Evolutionary conservation across 1,139 yeast species (phyloP), one percentile per base, ranked within the genome.

Genomic region (Lodderomyces elongisporus): DNA sequence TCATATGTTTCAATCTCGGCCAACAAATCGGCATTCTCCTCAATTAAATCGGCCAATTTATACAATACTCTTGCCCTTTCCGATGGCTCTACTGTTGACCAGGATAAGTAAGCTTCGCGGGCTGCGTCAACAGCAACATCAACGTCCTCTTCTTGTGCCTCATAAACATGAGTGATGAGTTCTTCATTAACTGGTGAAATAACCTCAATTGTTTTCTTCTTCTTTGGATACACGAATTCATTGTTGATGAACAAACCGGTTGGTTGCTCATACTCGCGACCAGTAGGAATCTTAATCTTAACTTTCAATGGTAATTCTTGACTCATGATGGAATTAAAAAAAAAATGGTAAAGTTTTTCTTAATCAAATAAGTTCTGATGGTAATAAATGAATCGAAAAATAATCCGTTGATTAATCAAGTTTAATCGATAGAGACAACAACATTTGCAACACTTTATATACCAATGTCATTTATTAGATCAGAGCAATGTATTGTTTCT

Each of bases 61-160:
- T 57, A 56, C 46, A 82, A 58, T 29, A 68, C 69, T 35, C 55
- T 56, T 17, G 75, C 77, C 58, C 85, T 76, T 37, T 61, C 64
- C 32, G 65, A 59, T 36, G 84, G 65, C 30, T 58, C 60, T 32
- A 50, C 50, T 29, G 52, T 48, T 8, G 63, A 54, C 66, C 66
- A 60, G 28, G 46, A 38, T 26, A 47, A 37, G 66, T 79, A 87
- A 10, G 93, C 93, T 10, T 61, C 59, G 34, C 76, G 65, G 16
- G 96, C 95, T 10, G 87, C 85, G 6, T 62, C 65, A 4, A 85
- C 96, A 2, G 96, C 96, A 28, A 52, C 45, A 53, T 88, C 88
- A 26, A 87, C 79, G 52, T 87, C 96, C 29, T 66, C 74, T 17
- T 62, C 72, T 22, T 66, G 62, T 13, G 89, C 96, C 35, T 77